A percentile compares a stretch with the other conserved stretches of the same genome.
Conservation (phyloP, 1,284 basidiomycete species). For the Marasmius sp. region DNA sequence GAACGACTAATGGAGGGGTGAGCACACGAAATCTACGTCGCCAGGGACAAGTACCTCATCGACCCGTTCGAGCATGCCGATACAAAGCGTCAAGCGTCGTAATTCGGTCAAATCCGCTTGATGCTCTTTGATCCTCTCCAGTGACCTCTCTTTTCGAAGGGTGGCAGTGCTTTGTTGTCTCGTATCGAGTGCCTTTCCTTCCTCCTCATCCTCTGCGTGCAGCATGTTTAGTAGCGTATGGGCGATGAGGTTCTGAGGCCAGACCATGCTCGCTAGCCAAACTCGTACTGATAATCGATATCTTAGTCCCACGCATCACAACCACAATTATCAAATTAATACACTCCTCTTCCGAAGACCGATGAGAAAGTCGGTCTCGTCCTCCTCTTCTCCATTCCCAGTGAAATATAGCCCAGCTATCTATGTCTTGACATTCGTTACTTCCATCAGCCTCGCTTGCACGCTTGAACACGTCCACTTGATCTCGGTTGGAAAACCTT, state of each 20-base stretch:
- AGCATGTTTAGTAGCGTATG: slow-evolving; percentile 94
- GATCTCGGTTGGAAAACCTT: too few species aligned
- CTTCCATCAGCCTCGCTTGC: too few species aligned
- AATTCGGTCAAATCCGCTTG: slow-evolving; percentile 75
- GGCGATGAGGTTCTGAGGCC: slow-evolving; percentile 92
- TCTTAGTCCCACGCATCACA: too few species aligned
- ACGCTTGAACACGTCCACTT: too few species aligned
- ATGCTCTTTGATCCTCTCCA: slow-evolving; percentile 40
- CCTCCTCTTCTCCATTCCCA: too few species aligned
- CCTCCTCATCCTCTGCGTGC: slow-evolving; percentile 91
- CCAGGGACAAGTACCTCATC: slow-evolving; percentile 66
- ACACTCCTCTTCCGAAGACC: neutral
- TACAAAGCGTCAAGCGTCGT: slow-evolving; percentile 85
- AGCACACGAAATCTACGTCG: neutral
- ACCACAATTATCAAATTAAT: too few species aligned
- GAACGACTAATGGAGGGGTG: slow-evolving; percentile 57
- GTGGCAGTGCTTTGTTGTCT: slow-evolving; percentile 26
- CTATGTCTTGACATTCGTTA: too few species aligned
- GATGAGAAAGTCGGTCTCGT: too few species aligned
- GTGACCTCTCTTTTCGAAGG: slow-evolving; percentile 33
- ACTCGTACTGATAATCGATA: too few species aligned
- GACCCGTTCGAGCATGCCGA: slow-evolving; percentile 89
- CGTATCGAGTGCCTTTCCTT: slow-evolving; percentile 31
- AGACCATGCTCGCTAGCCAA: slow-evolving; percentile 96
- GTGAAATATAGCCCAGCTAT: too few species aligned